Evolutionary conservation across 805 yeast genomes (phyloP).

Genomic region (Yamadazyma sp.): DNA sequence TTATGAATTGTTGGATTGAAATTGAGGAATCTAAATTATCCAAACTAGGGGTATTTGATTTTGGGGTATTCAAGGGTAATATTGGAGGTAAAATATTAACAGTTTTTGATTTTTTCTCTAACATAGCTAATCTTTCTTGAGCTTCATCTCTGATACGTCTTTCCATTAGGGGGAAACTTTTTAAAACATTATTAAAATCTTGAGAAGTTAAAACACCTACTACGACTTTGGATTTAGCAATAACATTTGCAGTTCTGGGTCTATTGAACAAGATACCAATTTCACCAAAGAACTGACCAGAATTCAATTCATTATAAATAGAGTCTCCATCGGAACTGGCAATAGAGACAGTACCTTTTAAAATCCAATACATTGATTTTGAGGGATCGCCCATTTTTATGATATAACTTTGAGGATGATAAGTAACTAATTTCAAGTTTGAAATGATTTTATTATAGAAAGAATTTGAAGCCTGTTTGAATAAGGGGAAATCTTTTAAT

Average conservation of each 20-base stretch:
- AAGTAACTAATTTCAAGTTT: constrained; percentile 55
- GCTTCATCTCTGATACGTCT: constrained; percentile 74
- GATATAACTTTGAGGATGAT: constrained; percentile 66
- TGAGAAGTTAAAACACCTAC: constrained; percentile 68
- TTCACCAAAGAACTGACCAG: constrained; percentile 76
- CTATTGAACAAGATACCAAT: constrained; percentile 73
- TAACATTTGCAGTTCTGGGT: constrained; percentile 77
- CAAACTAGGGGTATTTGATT: neutral
- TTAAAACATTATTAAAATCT: constrained; percentile 54
- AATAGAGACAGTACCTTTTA: constrained; percentile 73
- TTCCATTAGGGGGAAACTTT: constrained; percentile 63
- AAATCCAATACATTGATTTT: constrained; percentile 75
- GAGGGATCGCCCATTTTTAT: constrained; percentile 72
- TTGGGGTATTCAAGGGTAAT: constrained; percentile 11
- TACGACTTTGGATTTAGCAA: constrained; percentile 63
- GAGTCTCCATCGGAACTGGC: constrained; percentile 77
- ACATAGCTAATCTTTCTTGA: constrained; percentile 71
- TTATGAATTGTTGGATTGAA: constrained; percentile 55
- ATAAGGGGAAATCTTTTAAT: constrained; percentile 46
- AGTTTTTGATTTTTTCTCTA: constrained; percentile 52
- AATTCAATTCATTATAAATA: constrained; percentile 62
- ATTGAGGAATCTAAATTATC: constrained; percentile 51
- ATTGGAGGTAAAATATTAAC: constrained; percentile 21
- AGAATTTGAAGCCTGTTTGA: constrained; percentile 62
- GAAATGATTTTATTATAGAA: constrained; percentile 60